Percentiles rank a stretch among this genome's conserved stretches.
Conservation (phyloP, 805 yeast genomes). For the Ogataea henricii region DNA sequence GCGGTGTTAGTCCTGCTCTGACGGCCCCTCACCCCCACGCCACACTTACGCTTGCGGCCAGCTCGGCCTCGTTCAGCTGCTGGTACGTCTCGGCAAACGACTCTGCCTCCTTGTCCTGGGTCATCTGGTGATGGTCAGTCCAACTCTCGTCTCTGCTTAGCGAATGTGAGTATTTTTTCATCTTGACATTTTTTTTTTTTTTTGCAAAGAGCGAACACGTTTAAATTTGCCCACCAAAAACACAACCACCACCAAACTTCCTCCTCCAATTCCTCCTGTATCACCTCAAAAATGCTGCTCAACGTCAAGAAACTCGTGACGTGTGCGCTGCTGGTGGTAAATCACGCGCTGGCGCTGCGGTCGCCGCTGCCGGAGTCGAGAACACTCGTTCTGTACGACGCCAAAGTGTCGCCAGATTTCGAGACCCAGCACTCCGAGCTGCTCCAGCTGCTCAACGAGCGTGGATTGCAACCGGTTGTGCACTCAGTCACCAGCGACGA, state of each 20-base stretch:
- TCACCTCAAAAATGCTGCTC: conserved; percentile 12
- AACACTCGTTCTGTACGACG: conserved; percentile 29
- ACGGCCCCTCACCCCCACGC: background rate
- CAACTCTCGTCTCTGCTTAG: no score
- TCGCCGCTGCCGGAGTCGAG: conserved; percentile 24
- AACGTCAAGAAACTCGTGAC: conserved; percentile 8
- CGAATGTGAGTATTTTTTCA: conserved; percentile 20
- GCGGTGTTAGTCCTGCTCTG: background rate
- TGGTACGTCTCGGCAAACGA: conserved; percentile 59
- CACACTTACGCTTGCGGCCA: conserved; percentile 51
- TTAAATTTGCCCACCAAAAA: conserved; percentile 6
- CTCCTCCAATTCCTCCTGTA: background rate
- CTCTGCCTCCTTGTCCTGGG: conserved; percentile 20
- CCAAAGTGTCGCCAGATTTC: conserved; percentile 18
- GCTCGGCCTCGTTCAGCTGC: conserved; percentile 67
- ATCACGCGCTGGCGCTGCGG: conserved; percentile 14
- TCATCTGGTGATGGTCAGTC: no score
- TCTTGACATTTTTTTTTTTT: conserved; percentile 3
- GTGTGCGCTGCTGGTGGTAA: conserved; percentile 14
- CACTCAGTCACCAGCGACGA: conserved; percentile 23
- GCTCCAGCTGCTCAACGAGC: conserved; percentile 16
- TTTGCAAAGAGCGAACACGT: conserved; percentile 17
- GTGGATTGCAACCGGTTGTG: conserved; percentile 25
- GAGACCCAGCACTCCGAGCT: conserved; percentile 28
- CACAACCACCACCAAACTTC: background rate